Evolutionary conservation across 1,284 basidiomycete species (phyloP).

Genomic region (Abortiporus biennis): DNA sequence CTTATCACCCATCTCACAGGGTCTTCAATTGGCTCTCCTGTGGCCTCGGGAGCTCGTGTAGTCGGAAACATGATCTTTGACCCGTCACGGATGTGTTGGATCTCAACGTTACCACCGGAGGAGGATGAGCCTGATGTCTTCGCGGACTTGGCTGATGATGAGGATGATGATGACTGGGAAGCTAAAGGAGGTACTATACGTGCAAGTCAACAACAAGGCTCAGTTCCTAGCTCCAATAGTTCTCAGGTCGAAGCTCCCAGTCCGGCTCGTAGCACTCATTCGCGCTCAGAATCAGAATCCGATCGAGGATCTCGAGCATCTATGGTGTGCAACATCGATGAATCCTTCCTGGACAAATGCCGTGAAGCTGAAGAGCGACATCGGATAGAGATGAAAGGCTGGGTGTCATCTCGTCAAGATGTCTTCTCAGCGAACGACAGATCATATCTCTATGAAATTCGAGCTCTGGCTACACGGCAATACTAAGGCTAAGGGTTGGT

Average conservation of each 20-base stretch:
- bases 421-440: constrained; percentile 45
- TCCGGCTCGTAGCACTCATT: constrained; percentile 58
- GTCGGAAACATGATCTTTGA: constrained; percentile 99
- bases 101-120: constrained; percentile 76
- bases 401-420: constrained; percentile 50
- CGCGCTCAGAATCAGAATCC: constrained; percentile 66
- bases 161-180: constrained; percentile 71
- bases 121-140: constrained; percentile 94
- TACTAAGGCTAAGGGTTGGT: constrained; percentile 39
- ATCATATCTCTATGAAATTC: constrained; percentile 68
- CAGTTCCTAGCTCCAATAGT: constrained; percentile 14
- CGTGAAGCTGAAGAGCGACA: constrained; percentile 76
- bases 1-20: constrained; percentile 89
- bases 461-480: constrained; percentile 72
- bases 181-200: constrained; percentile 74
- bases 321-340: constrained; percentile 67
- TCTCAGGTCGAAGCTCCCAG: constrained; percentile 33
- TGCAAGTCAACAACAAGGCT: constrained; percentile 41
- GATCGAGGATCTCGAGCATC: constrained; percentile 72
- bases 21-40: constrained; percentile 74
- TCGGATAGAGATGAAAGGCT: constrained; percentile 75
- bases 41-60: constrained; percentile 71
- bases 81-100: constrained; percentile 91
- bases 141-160: constrained; percentile 84
- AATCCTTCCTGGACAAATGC: constrained; percentile 67